These are phyloP conservation scores for Aspergillus cejpii DNA, from an alignment of 2,329 filamentous ascomycete species.

Conservation along the genomic window DNA sequence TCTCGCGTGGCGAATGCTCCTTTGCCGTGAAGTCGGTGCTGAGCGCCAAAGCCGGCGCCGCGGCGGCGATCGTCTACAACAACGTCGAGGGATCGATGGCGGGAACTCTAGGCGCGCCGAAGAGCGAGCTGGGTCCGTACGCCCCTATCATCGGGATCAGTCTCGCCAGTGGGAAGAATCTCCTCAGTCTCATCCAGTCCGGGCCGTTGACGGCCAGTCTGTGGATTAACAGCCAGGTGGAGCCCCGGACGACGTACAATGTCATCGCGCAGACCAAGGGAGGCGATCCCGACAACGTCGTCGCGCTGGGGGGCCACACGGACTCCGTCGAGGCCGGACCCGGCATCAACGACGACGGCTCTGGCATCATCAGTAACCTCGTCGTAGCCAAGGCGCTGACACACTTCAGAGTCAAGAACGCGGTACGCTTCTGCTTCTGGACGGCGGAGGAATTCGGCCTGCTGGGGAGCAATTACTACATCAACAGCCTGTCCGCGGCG, in stretches of 20 bases:
- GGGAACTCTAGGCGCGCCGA: conserved; percentile 61
- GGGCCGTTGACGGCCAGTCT: conserved; percentile 34
- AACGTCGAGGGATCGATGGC: conserved; percentile 56
- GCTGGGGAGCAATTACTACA: conserved; percentile 55
- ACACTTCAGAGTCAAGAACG: conserved; percentile 67
- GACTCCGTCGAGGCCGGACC: conserved; percentile 57
- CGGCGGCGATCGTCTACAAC: conserved; percentile 69
- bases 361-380: conserved; percentile 56
- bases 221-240: conserved; percentile 40
- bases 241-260: conserved; percentile 49
- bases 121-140: conserved; percentile 36
- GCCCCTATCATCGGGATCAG: conserved; percentile 61
- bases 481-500: conserved; percentile 42
- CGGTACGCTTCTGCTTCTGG: conserved; percentile 61
- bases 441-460: conserved; percentile 58
- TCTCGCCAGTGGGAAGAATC: conserved; percentile 51
- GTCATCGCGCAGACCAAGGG: conserved; percentile 55
- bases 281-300: conserved; percentile 54
- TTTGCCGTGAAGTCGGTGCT: conserved; percentile 65
- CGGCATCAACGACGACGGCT: conserved; percentile 74
- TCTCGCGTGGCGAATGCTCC: conserved; percentile 62
- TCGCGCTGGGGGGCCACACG: conserved; percentile 55
- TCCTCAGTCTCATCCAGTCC: conserved; percentile 49
- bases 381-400: conserved; percentile 56
- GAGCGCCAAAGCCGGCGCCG: conserved; percentile 63